Conservation (phyloP, 129 eudicot genomes). For the Artemisia annua region DNA sequence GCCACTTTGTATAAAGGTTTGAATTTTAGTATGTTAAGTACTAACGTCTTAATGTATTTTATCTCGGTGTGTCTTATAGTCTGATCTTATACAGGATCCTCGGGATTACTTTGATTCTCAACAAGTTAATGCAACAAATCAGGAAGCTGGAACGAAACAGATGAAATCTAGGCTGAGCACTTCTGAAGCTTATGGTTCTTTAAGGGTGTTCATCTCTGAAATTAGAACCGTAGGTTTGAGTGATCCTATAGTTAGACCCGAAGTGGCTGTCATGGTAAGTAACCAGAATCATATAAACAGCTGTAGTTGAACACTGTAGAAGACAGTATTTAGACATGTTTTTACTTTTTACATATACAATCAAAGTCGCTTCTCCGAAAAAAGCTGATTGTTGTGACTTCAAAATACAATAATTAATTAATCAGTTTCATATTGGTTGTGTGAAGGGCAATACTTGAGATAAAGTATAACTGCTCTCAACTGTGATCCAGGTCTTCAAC, state of each 20-base stretch:
- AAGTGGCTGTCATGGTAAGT: conserved; percentile 74
- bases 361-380: not conserved
- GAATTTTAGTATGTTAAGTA: conserved; percentile 4
- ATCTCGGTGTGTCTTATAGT: conserved; percentile 10
- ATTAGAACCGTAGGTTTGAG: conserved; percentile 55
- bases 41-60: not conserved
- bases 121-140: conserved; percentile 70
- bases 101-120: conserved; percentile 97
- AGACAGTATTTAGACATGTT: too few species aligned
- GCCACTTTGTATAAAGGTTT: conserved; percentile 87
- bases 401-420: not conserved
- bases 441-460: not conserved
- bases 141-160: conserved; percentile 47
- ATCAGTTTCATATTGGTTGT: too few species aligned
- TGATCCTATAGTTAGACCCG: conserved; percentile 64
- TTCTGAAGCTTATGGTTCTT: conserved; percentile 62
- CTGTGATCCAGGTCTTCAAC: conserved; percentile 57
- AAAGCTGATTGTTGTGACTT: not conserved
- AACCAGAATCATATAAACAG: too few species aligned
- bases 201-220: conserved; percentile 54
- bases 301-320: too few species aligned
- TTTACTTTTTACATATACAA: too few species aligned
- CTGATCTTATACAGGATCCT: conserved; percentile 70
- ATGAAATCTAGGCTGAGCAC: conserved; percentile 51
- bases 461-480: conserved; percentile 14